Evolutionary conservation across 306 rosid genomes (phyloP), one percentile per base, ranked within the genome.

Genomic region (Inga leiocalycina): DNA sequence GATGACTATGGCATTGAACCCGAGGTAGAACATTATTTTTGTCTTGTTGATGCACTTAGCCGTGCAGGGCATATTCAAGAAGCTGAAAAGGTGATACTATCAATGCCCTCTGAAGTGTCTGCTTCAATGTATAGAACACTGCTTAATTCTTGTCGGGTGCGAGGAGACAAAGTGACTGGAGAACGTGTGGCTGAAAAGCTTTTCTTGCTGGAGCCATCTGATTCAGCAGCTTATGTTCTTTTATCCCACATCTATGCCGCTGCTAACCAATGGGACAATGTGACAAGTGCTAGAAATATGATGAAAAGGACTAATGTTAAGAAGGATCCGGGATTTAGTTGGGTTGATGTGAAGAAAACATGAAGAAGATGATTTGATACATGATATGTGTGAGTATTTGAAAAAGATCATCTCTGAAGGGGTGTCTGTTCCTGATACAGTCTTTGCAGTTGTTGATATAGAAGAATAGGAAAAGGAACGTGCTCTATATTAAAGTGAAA

Each of bases 401-500:
- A 89, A 91, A 83, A 90, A 83, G 74, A 83, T 78, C 78, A 94
- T 92, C 44, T 11, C 35, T 24, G 68, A 61, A 61, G 37, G 17
- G 13, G 37, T 35, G 11, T 24, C 24, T 61, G 67, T 90, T 52
- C 91, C 93, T 35, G 97, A 91, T 82, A 91, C 91, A 20, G 93
- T 86, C 30, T 89, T 88, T 82, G 86, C 88, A 74, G 89, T 94
- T 77, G 88, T 80, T 77, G 94, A 91, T 76, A 76, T 90, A 22
- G 93, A 91, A 86, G 94, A 83, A 83, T 91, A 91, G 80, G 93
- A 92, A 71, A 93, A 93, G 76, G 92, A 90, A 83, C 80, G 89
- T 1, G 88, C 94, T 30, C 89, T 90, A 5, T 87, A 89, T 80
- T 81, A 61, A 10, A 61, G 68, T 4, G 68, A 61, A 35, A 61